phyloP scores from a whole-genome alignment of 225 moss, liverwort and hornwort genomes.

The Climacium dendroides region DNA sequence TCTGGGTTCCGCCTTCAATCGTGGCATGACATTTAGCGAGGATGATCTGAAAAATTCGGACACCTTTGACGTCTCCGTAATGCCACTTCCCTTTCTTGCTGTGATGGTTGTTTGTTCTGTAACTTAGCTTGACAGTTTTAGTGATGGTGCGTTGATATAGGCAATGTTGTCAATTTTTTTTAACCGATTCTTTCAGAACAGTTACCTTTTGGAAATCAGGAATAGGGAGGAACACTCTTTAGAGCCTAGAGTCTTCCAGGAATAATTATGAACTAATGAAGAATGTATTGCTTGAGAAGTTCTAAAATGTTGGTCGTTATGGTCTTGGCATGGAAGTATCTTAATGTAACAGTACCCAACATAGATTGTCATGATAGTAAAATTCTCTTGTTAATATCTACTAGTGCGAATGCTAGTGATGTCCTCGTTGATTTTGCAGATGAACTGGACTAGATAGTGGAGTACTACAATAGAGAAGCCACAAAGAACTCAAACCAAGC shows the following conservation, averaged over 20 bases:
- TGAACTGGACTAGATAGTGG: slow-evolving; percentile 41
- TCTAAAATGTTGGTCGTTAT: neutral
- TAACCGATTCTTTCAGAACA: neutral
- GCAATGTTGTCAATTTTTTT: neutral
- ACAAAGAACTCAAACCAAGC: slow-evolving; percentile 26
- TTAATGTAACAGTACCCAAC: neutral
- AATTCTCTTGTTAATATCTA: neutral
- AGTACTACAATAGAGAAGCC: slow-evolving; percentile 27
- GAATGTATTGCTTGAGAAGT: neutral
- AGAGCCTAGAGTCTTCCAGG: neutral
- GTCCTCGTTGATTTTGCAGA: slow-evolving; percentile 42
- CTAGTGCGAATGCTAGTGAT: slow-evolving; percentile 24
- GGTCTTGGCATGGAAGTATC: neutral
- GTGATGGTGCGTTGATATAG: neutral
- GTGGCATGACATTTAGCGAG: slow-evolving; percentile 71
- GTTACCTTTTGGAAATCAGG: neutral
- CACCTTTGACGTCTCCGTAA: slow-evolving; percentile 90
- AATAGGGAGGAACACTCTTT: neutral
- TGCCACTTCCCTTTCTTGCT: slow-evolving; percentile 3
- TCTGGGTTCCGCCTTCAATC: slow-evolving; percentile 50
- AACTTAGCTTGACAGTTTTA: neutral
- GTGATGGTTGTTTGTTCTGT: neutral
- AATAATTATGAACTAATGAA: neutral
- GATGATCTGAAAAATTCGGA: slow-evolving; percentile 95
- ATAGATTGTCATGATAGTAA: neutral